Conservation (phyloP, 495 filamentous ascomycete species). For the Umbilicaria muhlenbergii region DNA sequence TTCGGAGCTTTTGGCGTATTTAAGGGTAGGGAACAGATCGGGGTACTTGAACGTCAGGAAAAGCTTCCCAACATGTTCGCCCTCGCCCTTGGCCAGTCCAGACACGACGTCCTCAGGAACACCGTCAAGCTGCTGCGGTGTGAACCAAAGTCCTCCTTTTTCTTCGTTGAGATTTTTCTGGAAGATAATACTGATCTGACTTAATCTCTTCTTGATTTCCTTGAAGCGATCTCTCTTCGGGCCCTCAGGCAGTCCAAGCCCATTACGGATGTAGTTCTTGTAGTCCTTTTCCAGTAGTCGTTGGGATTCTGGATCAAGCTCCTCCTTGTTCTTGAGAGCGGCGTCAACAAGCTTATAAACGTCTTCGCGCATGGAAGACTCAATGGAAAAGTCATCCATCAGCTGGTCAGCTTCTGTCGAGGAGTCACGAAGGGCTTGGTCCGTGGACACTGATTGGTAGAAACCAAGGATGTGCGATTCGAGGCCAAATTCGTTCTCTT, state of each 20-base stretch:
- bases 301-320: slow-evolving; percentile 46
- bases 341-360: slow-evolving; percentile 47
- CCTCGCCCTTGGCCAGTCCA: slow-evolving; percentile 55
- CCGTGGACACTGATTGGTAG: slow-evolving; percentile 64
- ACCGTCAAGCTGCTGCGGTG: slow-evolving; percentile 41
- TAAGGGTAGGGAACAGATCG: slow-evolving; percentile 48
- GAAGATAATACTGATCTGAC: slow-evolving; percentile 48
- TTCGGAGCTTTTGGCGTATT: slow-evolving; percentile 43
- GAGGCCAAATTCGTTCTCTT: slow-evolving; percentile 49
- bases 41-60: slow-evolving; percentile 57
- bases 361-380: slow-evolving; percentile 53
- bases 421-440: slow-evolving; percentile 54
- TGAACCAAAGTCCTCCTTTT: slow-evolving; percentile 52
- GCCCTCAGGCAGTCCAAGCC: slow-evolving; percentile 44
- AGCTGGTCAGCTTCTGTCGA: slow-evolving; percentile 53
- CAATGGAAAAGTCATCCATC: slow-evolving; percentile 51
- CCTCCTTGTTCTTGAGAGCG: slow-evolving; percentile 36
- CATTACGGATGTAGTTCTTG: slow-evolving; percentile 49
- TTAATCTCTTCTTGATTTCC: slow-evolving; percentile 57
- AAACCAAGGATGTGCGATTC: slow-evolving; percentile 50
- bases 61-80: slow-evolving; percentile 49
- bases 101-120: slow-evolving; percentile 46
- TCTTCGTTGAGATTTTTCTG: slow-evolving; percentile 58
- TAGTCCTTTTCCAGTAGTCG: slow-evolving; percentile 53
- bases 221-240: slow-evolving; percentile 49